A percentile compares a stretch with the other conserved stretches of the same genome.
Evolutionary conservation across 176 grass and related monocot species (phyloP).

Genomic region (Cenchrus purpureus): DNA sequence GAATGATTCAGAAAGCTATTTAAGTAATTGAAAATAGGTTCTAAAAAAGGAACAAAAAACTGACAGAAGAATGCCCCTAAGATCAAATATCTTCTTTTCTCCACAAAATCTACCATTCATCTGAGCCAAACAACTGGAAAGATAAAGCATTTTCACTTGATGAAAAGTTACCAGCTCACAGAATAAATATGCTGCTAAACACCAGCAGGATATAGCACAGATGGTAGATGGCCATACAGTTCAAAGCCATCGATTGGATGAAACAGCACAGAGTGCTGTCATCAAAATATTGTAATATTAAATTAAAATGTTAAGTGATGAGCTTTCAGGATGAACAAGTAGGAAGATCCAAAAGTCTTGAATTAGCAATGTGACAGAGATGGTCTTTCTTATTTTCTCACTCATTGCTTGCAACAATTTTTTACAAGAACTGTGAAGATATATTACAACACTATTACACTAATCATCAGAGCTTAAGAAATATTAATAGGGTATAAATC

Average conservation of each 20-base stretch:
- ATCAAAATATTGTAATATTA: constrained; percentile 32
- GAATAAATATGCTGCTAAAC: background rate
- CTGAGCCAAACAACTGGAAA: constrained; percentile 17
- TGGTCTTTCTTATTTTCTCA: constrained; percentile 25
- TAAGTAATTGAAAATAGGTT: constrained; percentile 36
- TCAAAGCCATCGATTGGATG: constrained; percentile 15
- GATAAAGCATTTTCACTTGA: constrained; percentile 9
- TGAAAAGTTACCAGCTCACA: background rate
- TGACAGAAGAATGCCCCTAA: constrained; percentile 27
- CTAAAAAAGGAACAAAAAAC: constrained; percentile 3
- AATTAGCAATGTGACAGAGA: constrained; percentile 13
- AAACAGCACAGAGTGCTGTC: constrained; percentile 18
- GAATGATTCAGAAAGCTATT: constrained; percentile 60
- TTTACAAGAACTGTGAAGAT: constrained; percentile 14
- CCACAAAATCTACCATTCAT: constrained; percentile 21
- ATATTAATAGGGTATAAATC: constrained; percentile 16
- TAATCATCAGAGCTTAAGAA: background rate
- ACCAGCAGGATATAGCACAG: background rate
- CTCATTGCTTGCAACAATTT: constrained; percentile 10
- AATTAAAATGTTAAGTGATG: constrained; percentile 10
- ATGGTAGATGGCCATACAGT: constrained; percentile 24
- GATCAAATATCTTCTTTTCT: constrained; percentile 22
- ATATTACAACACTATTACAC: constrained; percentile 8
- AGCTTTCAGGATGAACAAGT: constrained; percentile 17
- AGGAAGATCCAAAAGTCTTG: background rate